Base-by-base conservation (phyloP, 2,329 filamentous ascomycete genomes). In the Alternaria dauci region DNA sequence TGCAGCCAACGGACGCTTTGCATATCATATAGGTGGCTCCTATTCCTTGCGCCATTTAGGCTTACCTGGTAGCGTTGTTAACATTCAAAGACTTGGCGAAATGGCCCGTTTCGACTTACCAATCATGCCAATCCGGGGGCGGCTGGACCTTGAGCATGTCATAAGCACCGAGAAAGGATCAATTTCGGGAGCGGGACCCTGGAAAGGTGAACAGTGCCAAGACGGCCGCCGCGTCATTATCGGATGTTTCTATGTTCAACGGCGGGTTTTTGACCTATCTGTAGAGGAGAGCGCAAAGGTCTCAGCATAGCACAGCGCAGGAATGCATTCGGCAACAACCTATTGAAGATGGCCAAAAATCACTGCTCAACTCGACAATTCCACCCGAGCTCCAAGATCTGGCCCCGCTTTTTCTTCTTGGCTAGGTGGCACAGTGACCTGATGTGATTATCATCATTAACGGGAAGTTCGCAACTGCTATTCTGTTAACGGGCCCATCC, bases 381-480 rank as follows among this genome's bases (percentile, higher is more conserved):
- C 54, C 52, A 47, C 50, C 41, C 18, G 34, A 34, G 9, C 11
- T 26, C 32, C 32, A 36, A 36, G 12, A 12, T 7, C 14, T 20
- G 18, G 26, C n/a, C 14, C 51, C 41, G 18, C 55, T 54, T 46
- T 58, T 58, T 32, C 20, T 28, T n/a, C 54, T 56, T 56, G 54
- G 54, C 54, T 23, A 11, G 8, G 30, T 32, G 51, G 36, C 52
- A 55, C 52, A 38, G 52, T 51, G 52, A 43, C 52, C 41, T 58
- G 36, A 26, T 28, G 42, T 16, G 25, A 36, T 5, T 16, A 36
- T 36, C 32, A 34, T 34, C 50, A 42, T 8, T 43, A 38, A 47
- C 43, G 43, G 34, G 18, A 3, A 52, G 28, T 14, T 54, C 20
- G 26, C 41, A 48, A 26, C 32, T 41, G 42, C 11, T 34, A 41